phyloP scores from a whole-genome alignment of 2,329 filamentous ascomycete species.

The Diaporthe caulivora region DNA sequence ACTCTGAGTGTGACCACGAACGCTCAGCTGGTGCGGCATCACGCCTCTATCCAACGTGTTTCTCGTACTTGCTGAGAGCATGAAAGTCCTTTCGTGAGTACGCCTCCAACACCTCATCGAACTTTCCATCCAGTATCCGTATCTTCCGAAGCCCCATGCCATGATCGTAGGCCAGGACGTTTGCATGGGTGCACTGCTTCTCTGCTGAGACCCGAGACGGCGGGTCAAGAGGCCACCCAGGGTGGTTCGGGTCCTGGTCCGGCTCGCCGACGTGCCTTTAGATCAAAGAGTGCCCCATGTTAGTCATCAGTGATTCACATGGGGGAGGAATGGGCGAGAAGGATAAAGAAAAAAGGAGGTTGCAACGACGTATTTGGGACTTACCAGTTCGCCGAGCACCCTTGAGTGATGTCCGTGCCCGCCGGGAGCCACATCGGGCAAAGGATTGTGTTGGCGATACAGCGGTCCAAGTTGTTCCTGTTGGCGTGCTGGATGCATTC shows the following conservation, averaged over 20 bases:
- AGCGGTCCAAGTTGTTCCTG: not conserved
- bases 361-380: too few relatives aligned
- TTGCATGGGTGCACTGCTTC: not conserved
- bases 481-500: not conserved
- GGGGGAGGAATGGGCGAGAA: too few relatives aligned
- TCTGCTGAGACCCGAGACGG: not conserved
- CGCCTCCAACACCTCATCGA: not conserved
- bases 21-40: not conserved
- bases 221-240: not conserved
- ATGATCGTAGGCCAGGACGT: not conserved
- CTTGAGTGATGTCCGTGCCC: too few relatives aligned
- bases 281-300: not conserved
- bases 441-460: not conserved
- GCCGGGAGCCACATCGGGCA: not conserved
- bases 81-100: not conserved
- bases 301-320: too few relatives aligned
- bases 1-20: too few relatives aligned
- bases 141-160: not conserved
- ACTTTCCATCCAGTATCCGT: not conserved
- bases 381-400: constrained; percentile 4
- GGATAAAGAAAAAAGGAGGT: rapidly evolving
- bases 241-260: not conserved
- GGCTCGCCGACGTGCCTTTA: not conserved
- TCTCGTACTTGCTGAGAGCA: not conserved
- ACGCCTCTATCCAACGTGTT: too few relatives aligned